phyloP scores from a whole-genome alignment of 306 rosid species.

The Malus fusca region DNA sequence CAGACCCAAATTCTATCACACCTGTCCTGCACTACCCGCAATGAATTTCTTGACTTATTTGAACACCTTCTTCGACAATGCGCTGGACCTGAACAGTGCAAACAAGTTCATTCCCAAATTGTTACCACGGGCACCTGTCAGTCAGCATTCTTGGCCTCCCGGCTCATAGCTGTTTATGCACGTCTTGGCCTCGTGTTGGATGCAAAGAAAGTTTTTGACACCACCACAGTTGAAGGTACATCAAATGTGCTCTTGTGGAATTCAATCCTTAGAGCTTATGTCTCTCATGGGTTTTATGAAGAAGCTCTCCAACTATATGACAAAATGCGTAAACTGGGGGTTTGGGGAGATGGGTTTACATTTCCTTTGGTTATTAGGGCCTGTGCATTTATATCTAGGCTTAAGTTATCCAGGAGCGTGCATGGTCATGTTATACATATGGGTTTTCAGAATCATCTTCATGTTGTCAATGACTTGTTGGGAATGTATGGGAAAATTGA shows the following conservation, averaged over 20 bases:
- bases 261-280: slow-evolving; percentile 67
- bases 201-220: slow-evolving; percentile 45
- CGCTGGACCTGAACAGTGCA: slow-evolving; percentile 32
- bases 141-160: slow-evolving; percentile 53
- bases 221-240: slow-evolving; percentile 21
- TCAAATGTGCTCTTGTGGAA: slow-evolving; percentile 56
- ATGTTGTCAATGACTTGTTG: slow-evolving; percentile 53
- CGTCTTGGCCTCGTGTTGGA: slow-evolving; percentile 31
- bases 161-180: slow-evolving; percentile 44
- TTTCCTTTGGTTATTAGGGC: slow-evolving; percentile 58
- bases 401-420: slow-evolving; percentile 32
- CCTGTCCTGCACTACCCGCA: not conserved
- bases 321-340: slow-evolving; percentile 55
- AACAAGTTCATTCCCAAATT: slow-evolving; percentile 51
- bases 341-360: slow-evolving; percentile 70
- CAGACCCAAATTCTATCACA: not conserved
- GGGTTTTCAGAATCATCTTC: slow-evolving; percentile 62
- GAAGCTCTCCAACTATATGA: slow-evolving; percentile 36
- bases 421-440: slow-evolving; percentile 49
- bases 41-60: slow-evolving; percentile 38
- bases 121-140: slow-evolving; percentile 21
- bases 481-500: slow-evolving; percentile 64
- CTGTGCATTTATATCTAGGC: slow-evolving; percentile 25
- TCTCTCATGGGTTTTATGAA: slow-evolving; percentile 39
- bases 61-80: slow-evolving; percentile 35